Evolutionary conservation across 495 filamentous ascomycete species (phyloP).

Genomic region (Jackrogersella multiformis): DNA sequence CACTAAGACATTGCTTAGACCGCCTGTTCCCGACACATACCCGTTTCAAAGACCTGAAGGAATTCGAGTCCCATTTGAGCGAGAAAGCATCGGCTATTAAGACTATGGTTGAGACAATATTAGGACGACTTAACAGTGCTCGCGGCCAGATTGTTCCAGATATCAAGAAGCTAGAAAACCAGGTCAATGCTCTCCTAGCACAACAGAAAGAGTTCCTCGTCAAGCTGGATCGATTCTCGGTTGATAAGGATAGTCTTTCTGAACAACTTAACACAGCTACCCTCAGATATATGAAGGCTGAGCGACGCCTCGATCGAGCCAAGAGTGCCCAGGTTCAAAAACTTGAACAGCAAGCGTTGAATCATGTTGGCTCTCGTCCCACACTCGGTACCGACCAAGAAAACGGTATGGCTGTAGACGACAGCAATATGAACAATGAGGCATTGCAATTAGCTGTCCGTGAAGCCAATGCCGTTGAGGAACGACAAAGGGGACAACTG

Average conservation of each 20-base stretch:
- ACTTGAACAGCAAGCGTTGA: constrained; percentile 86
- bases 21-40: constrained; percentile 67
- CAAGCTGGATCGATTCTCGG: constrained; percentile 76
- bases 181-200: constrained; percentile 77
- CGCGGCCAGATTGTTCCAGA: constrained; percentile 67
- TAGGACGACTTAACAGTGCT: constrained; percentile 50
- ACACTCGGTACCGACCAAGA: constrained; percentile 59
- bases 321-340: constrained; percentile 91
- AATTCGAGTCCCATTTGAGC: constrained; percentile 80
- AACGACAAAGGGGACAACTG: constrained; percentile 87
- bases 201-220: constrained; percentile 80
- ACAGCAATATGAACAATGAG: constrained; percentile 69
- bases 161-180: constrained; percentile 73
- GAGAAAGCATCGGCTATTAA: constrained; percentile 62
- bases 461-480: constrained; percentile 75
- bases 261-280: constrained; percentile 86
- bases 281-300: constrained; percentile 89
- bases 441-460: constrained; percentile 67
- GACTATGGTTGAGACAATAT: constrained; percentile 52
- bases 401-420: constrained; percentile 64
- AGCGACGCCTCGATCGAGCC: constrained; percentile 89
- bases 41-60: constrained; percentile 70
- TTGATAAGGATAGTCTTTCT: constrained; percentile 84
- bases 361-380: constrained; percentile 63
- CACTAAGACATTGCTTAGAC: constrained; percentile 48